Conservation (phyloP, 306 rosid species). For the Corylus avellana region DNA sequence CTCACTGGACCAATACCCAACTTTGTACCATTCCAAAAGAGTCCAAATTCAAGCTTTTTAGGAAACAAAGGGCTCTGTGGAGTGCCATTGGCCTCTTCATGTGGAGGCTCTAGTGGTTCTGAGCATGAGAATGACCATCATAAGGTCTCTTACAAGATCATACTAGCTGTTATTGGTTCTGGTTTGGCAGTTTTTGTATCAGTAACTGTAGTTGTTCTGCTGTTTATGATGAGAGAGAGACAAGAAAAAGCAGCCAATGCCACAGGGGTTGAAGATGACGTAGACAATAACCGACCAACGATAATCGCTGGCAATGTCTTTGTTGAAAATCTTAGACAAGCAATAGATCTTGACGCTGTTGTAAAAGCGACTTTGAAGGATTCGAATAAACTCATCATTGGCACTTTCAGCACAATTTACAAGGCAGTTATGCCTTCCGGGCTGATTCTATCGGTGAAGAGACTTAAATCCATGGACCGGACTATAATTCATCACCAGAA, state of each 20-base stretch:
- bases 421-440: slow-evolving; percentile 98
- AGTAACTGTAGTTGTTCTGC: slow-evolving; percentile 80
- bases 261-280: slow-evolving; percentile 63
- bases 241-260: slow-evolving; percentile 82
- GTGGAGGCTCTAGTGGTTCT: slow-evolving; percentile 51
- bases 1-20: slow-evolving; percentile 76
- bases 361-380: slow-evolving; percentile 91
- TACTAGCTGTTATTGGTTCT: slow-evolving; percentile 86
- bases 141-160: slow-evolving; percentile 85
- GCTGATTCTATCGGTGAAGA: slow-evolving; percentile 76
- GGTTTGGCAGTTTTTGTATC: slow-evolving; percentile 85
- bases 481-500: slow-evolving; percentile 92
- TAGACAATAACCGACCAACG: slow-evolving; percentile 45
- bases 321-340: slow-evolving; percentile 84
- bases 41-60: slow-evolving; percentile 74
- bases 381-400: slow-evolving; percentile 78
- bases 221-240: slow-evolving; percentile 87
- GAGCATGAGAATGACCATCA: slow-evolving; percentile 62
- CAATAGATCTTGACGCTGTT: slow-evolving; percentile 83
- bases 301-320: slow-evolving; percentile 83
- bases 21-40: slow-evolving; percentile 89
- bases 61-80: slow-evolving; percentile 95
- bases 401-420: slow-evolving; percentile 94
- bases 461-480: slow-evolving; percentile 92
- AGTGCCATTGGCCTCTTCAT: slow-evolving; percentile 69